These are phyloP conservation scores for Funneliformis mosseae DNA, from an alignment of 192 early-diverging fungal genomes.

Conservation along the genomic window DNA sequence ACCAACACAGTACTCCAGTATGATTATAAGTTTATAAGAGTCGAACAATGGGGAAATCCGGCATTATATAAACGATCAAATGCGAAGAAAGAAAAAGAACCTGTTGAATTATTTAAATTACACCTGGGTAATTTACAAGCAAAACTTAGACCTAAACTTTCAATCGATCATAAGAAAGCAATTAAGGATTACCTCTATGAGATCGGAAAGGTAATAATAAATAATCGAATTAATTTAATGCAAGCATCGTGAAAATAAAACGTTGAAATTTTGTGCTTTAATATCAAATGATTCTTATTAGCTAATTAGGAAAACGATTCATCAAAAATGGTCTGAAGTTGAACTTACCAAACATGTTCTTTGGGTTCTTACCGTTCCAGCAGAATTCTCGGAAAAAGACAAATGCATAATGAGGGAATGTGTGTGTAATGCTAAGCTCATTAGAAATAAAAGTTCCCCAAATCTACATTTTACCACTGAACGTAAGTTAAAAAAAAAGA, in stretches of 20 bases:
- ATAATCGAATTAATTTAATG: neutral
- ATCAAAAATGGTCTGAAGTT: neutral
- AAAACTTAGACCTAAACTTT: neutral
- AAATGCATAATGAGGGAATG: constrained; percentile 1
- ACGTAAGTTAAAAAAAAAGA: constrained; percentile 13
- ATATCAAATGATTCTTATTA: neutral
- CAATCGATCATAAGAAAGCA: neutral
- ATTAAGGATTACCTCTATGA: constrained; percentile 3
- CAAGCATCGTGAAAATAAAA: neutral
- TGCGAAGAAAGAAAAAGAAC: neutral
- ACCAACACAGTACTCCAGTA: neutral
- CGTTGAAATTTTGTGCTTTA: neutral
- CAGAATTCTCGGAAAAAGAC: neutral
- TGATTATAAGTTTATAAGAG: neutral
- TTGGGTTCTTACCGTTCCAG: neutral
- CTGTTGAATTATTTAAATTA: neutral
- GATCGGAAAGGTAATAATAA: neutral
- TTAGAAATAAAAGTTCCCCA: neutral
- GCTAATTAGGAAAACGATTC: neutral
- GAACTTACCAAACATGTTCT: neutral
- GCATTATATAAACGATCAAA: neutral
- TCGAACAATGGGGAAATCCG: neutral
- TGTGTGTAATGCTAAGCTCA: neutral
- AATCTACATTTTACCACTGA: constrained; percentile 20
- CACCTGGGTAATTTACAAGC: neutral